phyloP scores from a whole-genome alignment of 129 eudicot genomes.

The Artemisia annua region DNA sequence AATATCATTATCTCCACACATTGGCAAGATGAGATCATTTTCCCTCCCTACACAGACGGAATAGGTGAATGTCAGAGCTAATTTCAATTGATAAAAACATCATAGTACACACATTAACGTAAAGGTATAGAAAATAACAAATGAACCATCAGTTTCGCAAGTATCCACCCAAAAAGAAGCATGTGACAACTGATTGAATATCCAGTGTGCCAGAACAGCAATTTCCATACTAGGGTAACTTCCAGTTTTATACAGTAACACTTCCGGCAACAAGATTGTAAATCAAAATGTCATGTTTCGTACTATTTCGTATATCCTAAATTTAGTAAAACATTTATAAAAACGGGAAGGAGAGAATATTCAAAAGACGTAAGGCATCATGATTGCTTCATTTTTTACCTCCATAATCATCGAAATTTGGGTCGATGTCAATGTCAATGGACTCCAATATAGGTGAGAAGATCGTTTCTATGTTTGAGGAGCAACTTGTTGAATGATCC shows the following conservation, averaged over 20 bases:
- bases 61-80: not conserved
- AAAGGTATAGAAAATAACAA: not conserved
- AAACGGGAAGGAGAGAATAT: too few species aligned
- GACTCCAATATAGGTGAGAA: constrained; percentile 70
- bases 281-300: not conserved
- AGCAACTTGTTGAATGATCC: constrained; percentile 53
- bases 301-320: too few species aligned
- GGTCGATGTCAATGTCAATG: constrained; percentile 39
- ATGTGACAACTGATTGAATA: not conserved
- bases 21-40: constrained; percentile 41
- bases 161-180: not conserved
- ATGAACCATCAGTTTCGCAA: not conserved
- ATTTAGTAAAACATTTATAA: too few species aligned
- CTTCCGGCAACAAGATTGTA: not conserved
- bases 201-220: not conserved
- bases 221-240: not conserved
- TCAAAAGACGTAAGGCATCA: not conserved
- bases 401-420: constrained; percentile 32
- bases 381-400: constrained; percentile 37
- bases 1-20: constrained; percentile 43
- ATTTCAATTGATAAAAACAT: not conserved
- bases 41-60: constrained; percentile 50
- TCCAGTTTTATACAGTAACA: not conserved
- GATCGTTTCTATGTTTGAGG: constrained; percentile 57
- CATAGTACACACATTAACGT: not conserved